A percentile compares a stretch with the other conserved stretches of the same genome.
These are phyloP conservation scores for Candida glucosophila DNA, from an alignment of 1,139 yeast genomes.

Conservation along the genomic window DNA sequence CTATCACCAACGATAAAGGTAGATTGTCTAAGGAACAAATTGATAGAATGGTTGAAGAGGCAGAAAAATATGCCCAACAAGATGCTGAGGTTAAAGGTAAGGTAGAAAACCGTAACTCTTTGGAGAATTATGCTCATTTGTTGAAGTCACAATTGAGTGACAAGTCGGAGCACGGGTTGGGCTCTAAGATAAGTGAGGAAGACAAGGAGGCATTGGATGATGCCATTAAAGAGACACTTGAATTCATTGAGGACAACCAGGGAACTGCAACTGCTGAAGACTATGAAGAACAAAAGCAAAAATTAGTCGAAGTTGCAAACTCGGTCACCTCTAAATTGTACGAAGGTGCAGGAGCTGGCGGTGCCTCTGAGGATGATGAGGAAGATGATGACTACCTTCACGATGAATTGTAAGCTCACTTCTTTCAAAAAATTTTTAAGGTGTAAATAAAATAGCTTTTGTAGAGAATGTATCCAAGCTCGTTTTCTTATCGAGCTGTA, in stretches of 20 bases:
- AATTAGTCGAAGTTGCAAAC: slow-evolving; percentile 73
- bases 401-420: slow-evolving; percentile 38
- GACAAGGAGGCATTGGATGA: slow-evolving; percentile 87
- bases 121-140: slow-evolving; percentile 40
- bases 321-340: slow-evolving; percentile 92
- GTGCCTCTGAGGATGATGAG: slow-evolving; percentile 41
- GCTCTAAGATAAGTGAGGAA: slow-evolving; percentile 75
- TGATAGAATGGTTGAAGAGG: slow-evolving; percentile 92
- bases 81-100: slow-evolving; percentile 74
- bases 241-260: slow-evolving; percentile 84
- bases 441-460: no score
- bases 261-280: slow-evolving; percentile 88
- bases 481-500: no score
- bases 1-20: slow-evolving; percentile 95
- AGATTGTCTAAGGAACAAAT: slow-evolving; percentile 89
- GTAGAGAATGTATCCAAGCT: no score
- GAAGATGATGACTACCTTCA: slow-evolving; percentile 60
- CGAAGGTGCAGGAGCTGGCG: slow-evolving; percentile 52
- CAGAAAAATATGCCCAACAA: slow-evolving; percentile 83
- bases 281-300: slow-evolving; percentile 87
- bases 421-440: no score
- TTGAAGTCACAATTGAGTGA: slow-evolving; percentile 54
- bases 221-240: slow-evolving; percentile 80
- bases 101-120: slow-evolving; percentile 56
- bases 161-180: slow-evolving; percentile 53